Base-by-base conservation (phyloP, 306 rosid genomes). In the Inga oerstediana region DNA sequence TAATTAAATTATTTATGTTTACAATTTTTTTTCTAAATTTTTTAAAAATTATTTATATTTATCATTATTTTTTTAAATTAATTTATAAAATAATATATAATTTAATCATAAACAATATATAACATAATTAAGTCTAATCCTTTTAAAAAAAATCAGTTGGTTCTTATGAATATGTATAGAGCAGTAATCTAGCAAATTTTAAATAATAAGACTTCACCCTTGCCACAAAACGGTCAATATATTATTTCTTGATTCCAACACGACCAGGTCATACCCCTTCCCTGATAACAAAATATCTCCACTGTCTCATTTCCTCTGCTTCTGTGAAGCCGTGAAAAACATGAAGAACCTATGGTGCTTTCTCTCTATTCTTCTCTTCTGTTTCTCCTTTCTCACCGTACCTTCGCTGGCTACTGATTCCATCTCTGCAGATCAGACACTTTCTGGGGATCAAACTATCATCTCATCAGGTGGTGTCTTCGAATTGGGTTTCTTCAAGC, bases 401-500 rank as follows among this genome's bases (percentile, higher is more conserved):
- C 80, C 83, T n/a, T 83, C 88, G 65, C 81, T 73, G 13, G 90
- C 88, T 56, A 84, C 84, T 77, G 78, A 87, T 52, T 58, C 78
- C 79, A 89, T 92, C 84, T 82, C 91, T 14, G 79, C 85, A 46
- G 85, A 91, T 56, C 91, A 88, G 56, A 73, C 90, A 30, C 89
- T 92, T 68, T 85, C 92, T 1, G 94, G 91, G 15, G 83, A 91
- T 68, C 91, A 89, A 88, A 91, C 92, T 43, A 85, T 91, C 41
- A 80, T 84, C 78, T 92, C 93, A 17, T n/a, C 77, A 0, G 72
- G 70, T 39, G 92, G 86, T 3, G 44, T 37, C 75, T 91, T 92
- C 44, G 87, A 82, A 39, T 65, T 91, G 82, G 97, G 97, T 76
- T 92, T 92, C 90, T 81, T 88, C 87, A 68, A 48, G 14, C 59